Evolutionary conservation across 306 rosid genomes (phyloP), one percentile per base, ranked within the genome.

Genomic region (Prunus mume): DNA sequence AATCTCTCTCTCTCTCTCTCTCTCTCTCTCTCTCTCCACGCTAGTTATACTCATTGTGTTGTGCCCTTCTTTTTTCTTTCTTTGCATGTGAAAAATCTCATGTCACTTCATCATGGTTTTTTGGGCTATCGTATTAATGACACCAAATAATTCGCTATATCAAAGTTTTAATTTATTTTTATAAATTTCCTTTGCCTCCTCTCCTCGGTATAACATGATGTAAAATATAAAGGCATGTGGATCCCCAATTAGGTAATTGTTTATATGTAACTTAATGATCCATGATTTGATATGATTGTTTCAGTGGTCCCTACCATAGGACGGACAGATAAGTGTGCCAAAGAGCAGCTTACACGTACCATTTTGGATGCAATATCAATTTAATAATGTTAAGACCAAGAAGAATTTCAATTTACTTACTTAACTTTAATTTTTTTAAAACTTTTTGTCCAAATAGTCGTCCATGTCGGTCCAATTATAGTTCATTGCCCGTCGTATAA

Each of bases 401-500:
- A 20, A 22, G 15, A 57, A 20, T 57, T 22, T 38, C 43, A 10
- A 22, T 60, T 5, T 25, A 24, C 25, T 60, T 60, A 2, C 12
- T 60, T 28, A 12, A 10, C 65, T 47, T 34, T 5, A 5, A 4
- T 0, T 5, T 34, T 5, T 34, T 1, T 34, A 5, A 5, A 5
- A 34, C 43, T 38, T 47, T 47, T 5, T 13, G 65, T 24, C 49
- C 60, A 32, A 45, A 58, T 27, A 74, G 38, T 74, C 78, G 46
- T 32, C 69, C 15, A 0, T 74, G 71, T 14, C 61, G 71, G 61
- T 50, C 69, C 43, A 51, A 71, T 78, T 34, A 78, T 78, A 54
- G 45, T 12, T 60, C 75, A 17, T n/a, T 13, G 70, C 76, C 47
- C 46, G 63, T 24, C 8, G 32, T 74, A 69, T 32, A 19, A 24